phyloP scores from a whole-genome alignment of 495 filamentous ascomycete species.

The Trichoderma reesei region DNA sequence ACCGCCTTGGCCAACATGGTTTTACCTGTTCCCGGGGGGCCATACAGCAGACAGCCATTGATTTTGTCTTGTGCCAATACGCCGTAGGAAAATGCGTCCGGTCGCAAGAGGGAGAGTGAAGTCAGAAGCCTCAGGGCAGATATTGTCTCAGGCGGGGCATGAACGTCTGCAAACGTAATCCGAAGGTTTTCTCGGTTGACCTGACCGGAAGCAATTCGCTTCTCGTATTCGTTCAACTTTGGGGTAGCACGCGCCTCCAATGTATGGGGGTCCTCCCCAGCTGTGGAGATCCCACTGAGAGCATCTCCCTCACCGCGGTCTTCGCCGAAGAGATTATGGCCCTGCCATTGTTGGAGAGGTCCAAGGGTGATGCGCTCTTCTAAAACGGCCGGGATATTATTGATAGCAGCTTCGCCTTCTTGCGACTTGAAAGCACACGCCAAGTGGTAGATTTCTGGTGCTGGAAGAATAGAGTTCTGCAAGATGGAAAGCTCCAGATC shows the following conservation, averaged over 20 bases:
- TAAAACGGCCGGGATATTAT: not conserved
- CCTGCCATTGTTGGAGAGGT: not conserved
- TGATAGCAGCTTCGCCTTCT: not conserved
- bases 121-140: conserved; percentile 86
- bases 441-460: conserved; percentile 1
- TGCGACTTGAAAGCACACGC: not conserved
- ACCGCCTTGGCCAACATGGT: conserved; percentile 93
- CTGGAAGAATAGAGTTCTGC: not conserved
- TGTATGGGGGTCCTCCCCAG: not conserved
- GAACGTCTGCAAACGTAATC: conserved; percentile 78
- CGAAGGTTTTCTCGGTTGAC: conserved; percentile 71
- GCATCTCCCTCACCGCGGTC: not conserved
- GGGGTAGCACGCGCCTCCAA: not conserved
- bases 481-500: not conserved
- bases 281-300: not conserved
- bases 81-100: conserved; percentile 93
- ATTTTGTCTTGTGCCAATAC: conserved; percentile 88
- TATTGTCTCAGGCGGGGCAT: conserved; percentile 70
- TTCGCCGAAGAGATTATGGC: not conserved
- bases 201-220: conserved; percentile 70
- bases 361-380: not conserved
- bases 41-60: conserved; percentile 82
- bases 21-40: conserved; percentile 92
- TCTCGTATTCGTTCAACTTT: conserved; percentile 53
- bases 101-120: conserved; percentile 73